These are phyloP conservation scores for Cryptosporidium sp. DNA, from an alignment of 169 alveolate species.

Conservation along the genomic window DNA sequence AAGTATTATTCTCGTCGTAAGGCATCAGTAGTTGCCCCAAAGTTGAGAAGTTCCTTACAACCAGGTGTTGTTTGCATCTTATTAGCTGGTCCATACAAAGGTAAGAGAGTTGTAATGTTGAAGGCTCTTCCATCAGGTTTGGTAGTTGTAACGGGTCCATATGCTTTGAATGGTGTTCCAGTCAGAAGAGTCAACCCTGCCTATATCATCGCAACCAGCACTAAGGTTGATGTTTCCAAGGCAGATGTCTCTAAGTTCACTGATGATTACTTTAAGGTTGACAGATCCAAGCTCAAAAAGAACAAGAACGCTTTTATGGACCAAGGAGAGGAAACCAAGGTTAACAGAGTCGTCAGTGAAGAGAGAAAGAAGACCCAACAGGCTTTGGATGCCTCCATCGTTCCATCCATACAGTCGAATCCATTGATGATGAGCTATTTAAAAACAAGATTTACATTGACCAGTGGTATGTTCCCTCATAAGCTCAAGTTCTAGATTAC, in stretches of 20 bases:
- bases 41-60: slow-evolving; percentile 85
- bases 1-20: slow-evolving; percentile 71
- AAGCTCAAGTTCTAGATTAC: slow-evolving; percentile 88
- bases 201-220: slow-evolving; percentile 95
- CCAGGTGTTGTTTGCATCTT: slow-evolving; percentile 95
- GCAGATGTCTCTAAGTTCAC: slow-evolving; percentile 83
- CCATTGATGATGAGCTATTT: slow-evolving; percentile 85
- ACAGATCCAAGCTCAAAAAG: slow-evolving; percentile 76
- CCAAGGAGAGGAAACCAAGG: slow-evolving; percentile 80
- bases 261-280: slow-evolving; percentile 82
- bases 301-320: slow-evolving; percentile 82
- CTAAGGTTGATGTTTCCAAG: slow-evolving; percentile 88
- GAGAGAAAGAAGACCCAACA: slow-evolving; percentile 81
- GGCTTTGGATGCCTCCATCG: slow-evolving; percentile 80
- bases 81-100: slow-evolving; percentile 96
- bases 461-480: slow-evolving; percentile 92
- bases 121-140: slow-evolving; percentile 94
- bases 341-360: slow-evolving; percentile 62
- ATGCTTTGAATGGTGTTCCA: slow-evolving; percentile 96
- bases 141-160: slow-evolving; percentile 96
- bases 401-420: slow-evolving; percentile 80
- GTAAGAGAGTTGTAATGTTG: slow-evolving; percentile 96
- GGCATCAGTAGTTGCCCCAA: slow-evolving; percentile 78
- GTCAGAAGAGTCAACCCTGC: slow-evolving; percentile 96
- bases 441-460: slow-evolving; percentile 90